Percentiles rank a stretch among this genome's conserved stretches.
Conservation (phyloP, 1,139 yeast species). For the Blastobotrys proliferans region DNA sequence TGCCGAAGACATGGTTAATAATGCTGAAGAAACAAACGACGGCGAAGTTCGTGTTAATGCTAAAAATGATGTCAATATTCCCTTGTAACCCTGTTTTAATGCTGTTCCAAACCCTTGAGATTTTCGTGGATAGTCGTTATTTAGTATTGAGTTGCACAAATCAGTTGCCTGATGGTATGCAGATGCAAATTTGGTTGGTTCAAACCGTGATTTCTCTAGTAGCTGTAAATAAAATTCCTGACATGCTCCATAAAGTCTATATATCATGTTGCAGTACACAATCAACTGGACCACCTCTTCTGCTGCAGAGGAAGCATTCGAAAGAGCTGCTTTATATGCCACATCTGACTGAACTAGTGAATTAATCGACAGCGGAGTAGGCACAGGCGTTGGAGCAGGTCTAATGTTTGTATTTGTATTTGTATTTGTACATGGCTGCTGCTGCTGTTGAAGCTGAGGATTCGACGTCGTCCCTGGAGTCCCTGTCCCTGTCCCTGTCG, state of each 20-base stretch:
- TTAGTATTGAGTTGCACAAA: constrained; percentile 23
- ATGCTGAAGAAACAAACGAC: constrained; percentile 33
- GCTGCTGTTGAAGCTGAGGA: no score
- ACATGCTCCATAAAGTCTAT: constrained; percentile 25
- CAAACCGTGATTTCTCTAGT: constrained; percentile 19
- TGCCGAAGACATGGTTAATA: constrained; percentile 26
- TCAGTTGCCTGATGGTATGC: constrained; percentile 27
- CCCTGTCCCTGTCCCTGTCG: no score
- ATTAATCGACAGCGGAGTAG: constrained; percentile 21
- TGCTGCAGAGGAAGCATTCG: constrained; percentile 21
- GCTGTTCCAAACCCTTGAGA: constrained; percentile 21
- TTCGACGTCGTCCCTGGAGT: no score
- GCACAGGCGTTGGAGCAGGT: constrained; percentile 3
- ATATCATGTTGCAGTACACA: constrained; percentile 24
- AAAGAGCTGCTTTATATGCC: constrained; percentile 17
- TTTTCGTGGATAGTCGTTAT: constrained; percentile 19
- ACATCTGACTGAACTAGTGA: constrained; percentile 23
- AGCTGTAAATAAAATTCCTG: constrained; percentile 19
- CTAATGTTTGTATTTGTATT: neutral
- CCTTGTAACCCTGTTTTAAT: constrained; percentile 26
- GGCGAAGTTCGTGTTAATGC: constrained; percentile 36
- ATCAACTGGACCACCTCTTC: constrained; percentile 23
- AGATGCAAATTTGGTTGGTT: constrained; percentile 26
- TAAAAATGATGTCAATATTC: constrained; percentile 32
- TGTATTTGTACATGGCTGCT: no score